Evolutionary conservation across 352 stramenopile species (phyloP), one percentile per base, ranked within the genome.

Genomic region (Globisporangium emineosum): DNA sequence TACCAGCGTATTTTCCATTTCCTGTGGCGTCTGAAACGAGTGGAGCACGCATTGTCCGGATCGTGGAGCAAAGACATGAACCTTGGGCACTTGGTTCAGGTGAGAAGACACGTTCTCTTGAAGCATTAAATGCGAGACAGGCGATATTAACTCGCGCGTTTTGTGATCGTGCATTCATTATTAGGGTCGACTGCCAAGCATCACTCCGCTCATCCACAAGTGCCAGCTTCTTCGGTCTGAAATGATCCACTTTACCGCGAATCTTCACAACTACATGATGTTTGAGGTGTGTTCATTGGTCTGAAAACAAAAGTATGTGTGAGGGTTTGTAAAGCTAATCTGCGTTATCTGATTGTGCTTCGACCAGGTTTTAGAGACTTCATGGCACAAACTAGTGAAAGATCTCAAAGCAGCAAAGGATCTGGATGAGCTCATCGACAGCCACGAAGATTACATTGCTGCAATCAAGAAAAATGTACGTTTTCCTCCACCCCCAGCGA

Each of bases 191-290:
- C 61, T 94, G 40, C 86, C 75, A 47, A 79, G 75, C 33, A 77
- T 93, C 57, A 42, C 61, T 43, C 68, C 67, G 59, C 69, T 97
- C 21, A 80, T 99, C 29, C 91, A 98, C 74, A 89, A 87, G 37
- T 98, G 97, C 66, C 94, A 98, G 60, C 83, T 99, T 17, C 86
- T 98, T 54, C 89, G 97, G 32, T 97, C 97, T 25, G 89, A 98
- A 51, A 99, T 99, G 97, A 96, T 98, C 61, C 96, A 99, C 71
- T 98, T 99, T 71, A 96, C 94, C 25, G 93, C 91, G 43, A 99
- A 99, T 64, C 83, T 99, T 25, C 93, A 98, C 70, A 98, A 96
- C 68, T 99, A 99, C 72, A 93, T 99, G 70, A 99, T 99, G 96
- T 99, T 99, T 76, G 97, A 99, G 86, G 79, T 89, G 50, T 40